phyloP scores from a whole-genome alignment of 495 filamentous ascomycete genomes.

The Annulohypoxylon maeteangense region DNA sequence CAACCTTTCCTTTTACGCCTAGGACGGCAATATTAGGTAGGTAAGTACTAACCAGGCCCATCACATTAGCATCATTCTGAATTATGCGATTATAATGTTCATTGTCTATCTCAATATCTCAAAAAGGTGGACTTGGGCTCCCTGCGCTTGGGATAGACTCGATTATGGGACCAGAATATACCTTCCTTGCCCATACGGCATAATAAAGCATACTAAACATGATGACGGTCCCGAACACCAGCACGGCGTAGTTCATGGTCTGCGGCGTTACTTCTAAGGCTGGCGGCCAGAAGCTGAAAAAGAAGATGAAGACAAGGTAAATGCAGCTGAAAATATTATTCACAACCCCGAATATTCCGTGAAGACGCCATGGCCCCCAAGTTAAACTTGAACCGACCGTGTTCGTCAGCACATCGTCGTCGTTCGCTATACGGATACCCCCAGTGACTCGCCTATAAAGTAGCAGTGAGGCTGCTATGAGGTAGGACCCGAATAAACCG shows the following conservation, averaged over 20 bases:
- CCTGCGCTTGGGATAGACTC: constrained; percentile 4
- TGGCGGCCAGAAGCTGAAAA: constrained; percentile 11
- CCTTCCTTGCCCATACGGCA: constrained; percentile 2
- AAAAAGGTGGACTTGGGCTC: not conserved
- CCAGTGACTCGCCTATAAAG: not conserved
- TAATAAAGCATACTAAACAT: not conserved
- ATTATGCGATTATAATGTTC: too few relatives aligned
- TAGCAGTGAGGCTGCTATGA: not conserved
- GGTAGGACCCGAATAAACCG: constrained; percentile 1
- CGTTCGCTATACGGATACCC: not conserved
- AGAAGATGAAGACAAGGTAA: constrained; percentile 5
- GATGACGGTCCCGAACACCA: not conserved
- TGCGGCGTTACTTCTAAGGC: not conserved
- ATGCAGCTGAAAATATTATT: constrained; percentile 7
- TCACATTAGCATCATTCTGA: too few relatives aligned
- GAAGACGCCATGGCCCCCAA: constrained; percentile 4
- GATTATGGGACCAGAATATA: not conserved
- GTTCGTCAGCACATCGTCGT: not conserved
- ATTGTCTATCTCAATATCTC: not conserved
- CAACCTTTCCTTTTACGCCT: too few relatives aligned
- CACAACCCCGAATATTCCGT: not conserved
- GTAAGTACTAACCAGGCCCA: too few relatives aligned
- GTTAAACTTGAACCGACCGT: constrained; percentile 1
- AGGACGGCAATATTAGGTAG: too few relatives aligned
- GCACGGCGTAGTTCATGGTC: not conserved